Evolutionary conservation across 768 basidiomycete genomes (phyloP).

Genomic region (Lactarius hengduanensis): DNA sequence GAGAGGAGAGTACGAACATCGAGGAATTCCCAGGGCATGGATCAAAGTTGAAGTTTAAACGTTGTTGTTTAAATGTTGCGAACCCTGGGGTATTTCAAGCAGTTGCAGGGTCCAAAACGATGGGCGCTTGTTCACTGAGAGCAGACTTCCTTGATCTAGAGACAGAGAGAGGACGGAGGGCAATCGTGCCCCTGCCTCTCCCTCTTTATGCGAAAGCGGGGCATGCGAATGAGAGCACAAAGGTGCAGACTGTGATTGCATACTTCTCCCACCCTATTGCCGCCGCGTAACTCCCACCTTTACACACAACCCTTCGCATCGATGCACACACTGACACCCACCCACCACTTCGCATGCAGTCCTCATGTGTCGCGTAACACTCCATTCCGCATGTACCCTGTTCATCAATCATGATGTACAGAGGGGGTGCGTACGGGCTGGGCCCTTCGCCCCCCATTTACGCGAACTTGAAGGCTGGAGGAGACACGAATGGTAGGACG

Average conservation of each 20-base stretch:
- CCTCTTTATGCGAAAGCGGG: not conserved
- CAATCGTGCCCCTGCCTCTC: not conserved
- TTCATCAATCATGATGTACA: not conserved
- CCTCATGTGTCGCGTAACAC: not conserved
- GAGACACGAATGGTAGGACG: not conserved
- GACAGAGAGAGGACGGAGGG: not conserved
- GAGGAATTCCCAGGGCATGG: constrained; percentile 26
- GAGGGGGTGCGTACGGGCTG: not conserved
- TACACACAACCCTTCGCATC: not conserved
- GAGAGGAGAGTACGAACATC: constrained; percentile 23
- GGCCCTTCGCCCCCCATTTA: not conserved
- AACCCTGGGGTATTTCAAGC: not conserved
- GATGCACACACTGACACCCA: not conserved
- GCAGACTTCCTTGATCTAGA: not conserved
- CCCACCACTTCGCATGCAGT: not conserved
- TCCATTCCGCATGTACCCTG: not conserved
- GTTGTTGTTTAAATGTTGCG: not conserved
- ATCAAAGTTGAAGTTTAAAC: not conserved
- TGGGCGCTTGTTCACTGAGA: not conserved
- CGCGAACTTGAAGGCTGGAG: not conserved
- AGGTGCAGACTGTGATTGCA: not conserved
- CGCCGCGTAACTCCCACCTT: not conserved
- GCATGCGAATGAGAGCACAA: not conserved
- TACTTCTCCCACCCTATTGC: not conserved
- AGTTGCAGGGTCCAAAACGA: not conserved